Percentiles rank a stretch among this genome's conserved stretches.
phyloP scores from a whole-genome alignment of 257 asterid genomes.

The Penstemon barbatus region DNA sequence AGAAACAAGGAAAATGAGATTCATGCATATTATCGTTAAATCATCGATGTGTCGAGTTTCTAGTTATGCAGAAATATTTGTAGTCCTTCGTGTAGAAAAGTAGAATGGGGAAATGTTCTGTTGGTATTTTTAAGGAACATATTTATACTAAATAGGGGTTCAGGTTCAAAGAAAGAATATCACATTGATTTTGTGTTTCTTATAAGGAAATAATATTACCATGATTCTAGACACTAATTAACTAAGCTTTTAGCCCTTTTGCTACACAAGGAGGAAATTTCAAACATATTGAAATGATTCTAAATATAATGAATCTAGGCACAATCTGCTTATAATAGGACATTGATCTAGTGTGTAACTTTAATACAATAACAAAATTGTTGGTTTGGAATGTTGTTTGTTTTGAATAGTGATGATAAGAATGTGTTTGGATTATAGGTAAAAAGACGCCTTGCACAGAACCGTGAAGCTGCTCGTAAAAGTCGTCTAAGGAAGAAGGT shows the following conservation, averaged over 20 bases:
- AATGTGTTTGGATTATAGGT: conserved; percentile 48
- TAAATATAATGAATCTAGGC: too few relatives aligned
- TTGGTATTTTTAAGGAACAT: too few relatives aligned
- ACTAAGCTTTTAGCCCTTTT: too few relatives aligned
- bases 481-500: conserved; percentile 89
- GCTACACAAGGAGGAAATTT: too few relatives aligned
- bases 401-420: conserved; percentile 5
- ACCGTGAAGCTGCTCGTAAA: conserved; percentile 97
- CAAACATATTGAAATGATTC: too few relatives aligned
- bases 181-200: too few relatives aligned
- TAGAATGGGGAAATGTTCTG: too few relatives aligned
- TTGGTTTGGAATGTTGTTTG: not conserved
- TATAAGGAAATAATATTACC: too few relatives aligned
- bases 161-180: too few relatives aligned
- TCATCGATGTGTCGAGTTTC: not conserved
- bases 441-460: conserved; percentile 88
- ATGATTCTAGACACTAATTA: too few relatives aligned
- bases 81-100: not conserved
- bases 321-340: not conserved
- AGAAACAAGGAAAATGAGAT: not conserved
- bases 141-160: too few relatives aligned
- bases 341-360: conserved; percentile 1
- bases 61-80: not conserved
- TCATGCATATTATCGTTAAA: not conserved
- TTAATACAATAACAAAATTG: not conserved